Evolutionary conservation across 73 alveolate species (phyloP).

Genomic region (Tetrahymena malaccensis): DNA sequence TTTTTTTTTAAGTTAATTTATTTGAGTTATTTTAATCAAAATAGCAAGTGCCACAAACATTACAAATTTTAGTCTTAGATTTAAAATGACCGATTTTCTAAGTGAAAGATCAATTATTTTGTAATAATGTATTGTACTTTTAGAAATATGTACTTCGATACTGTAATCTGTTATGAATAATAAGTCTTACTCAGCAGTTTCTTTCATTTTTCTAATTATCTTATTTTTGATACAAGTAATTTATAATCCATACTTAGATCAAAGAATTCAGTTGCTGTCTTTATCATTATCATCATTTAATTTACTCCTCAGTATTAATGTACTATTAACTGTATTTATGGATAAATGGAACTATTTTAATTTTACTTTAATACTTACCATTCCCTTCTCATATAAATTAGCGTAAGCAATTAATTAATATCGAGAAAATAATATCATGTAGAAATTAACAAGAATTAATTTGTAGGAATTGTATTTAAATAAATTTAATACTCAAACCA

Average conservation of each 20-base stretch:
- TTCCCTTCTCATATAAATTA: background rate
- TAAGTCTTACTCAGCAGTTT: background rate
- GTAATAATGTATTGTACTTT: no score
- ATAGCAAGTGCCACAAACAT: background rate
- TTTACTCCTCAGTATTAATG: background rate
- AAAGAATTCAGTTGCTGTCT: background rate
- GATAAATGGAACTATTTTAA: background rate
- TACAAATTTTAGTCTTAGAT: background rate
- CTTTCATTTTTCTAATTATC: background rate
- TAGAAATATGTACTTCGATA: background rate
- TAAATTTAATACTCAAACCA: background rate
- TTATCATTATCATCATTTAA: background rate
- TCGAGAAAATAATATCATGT: background rate
- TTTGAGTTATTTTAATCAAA: no score
- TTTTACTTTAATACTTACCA: background rate
- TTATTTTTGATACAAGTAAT: background rate
- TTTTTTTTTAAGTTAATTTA: no score
- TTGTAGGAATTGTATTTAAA: background rate
- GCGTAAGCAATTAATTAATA: background rate
- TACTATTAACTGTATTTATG: background rate
- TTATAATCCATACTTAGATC: background rate
- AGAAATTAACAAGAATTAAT: background rate
- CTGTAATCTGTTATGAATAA: background rate
- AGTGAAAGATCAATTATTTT: background rate
- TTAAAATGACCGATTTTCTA: background rate